Evolutionary conservation across 1,284 basidiomycete species (phyloP).

Genomic region (Heliocybe sulcata): DNA sequence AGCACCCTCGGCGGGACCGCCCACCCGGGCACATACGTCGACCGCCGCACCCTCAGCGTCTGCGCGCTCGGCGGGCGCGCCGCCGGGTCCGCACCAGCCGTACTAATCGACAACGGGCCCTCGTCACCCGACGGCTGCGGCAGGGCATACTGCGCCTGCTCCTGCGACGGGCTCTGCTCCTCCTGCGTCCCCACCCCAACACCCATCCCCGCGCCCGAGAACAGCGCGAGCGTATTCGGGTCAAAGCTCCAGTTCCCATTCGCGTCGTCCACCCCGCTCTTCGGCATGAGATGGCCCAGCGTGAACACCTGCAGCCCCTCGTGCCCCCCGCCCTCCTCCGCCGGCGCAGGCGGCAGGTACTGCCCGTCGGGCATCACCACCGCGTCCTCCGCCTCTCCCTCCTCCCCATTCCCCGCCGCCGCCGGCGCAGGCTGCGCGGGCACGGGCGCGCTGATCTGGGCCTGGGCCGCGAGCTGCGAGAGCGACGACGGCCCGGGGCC

Average conservation of each 20-base stretch:
- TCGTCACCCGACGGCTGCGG: slow-evolving; percentile 5
- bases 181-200: slow-evolving; percentile 6
- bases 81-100: slow-evolving; percentile 8
- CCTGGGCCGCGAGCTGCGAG: not conserved
- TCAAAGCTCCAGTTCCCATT: slow-evolving; percentile 57
- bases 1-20: slow-evolving; percentile 82
- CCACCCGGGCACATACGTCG: slow-evolving; percentile 86
- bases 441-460: not conserved
- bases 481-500: slow-evolving; percentile 10
- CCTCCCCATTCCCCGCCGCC: not conserved
- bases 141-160: slow-evolving; percentile 13
- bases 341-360: not conserved
- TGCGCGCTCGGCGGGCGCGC: slow-evolving; percentile 22
- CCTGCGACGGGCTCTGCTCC: slow-evolving; percentile 1
- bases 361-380: slow-evolving; percentile 2
- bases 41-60: slow-evolving; percentile 59
- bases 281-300: slow-evolving; percentile 71
- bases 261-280: slow-evolving; percentile 39
- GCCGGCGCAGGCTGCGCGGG: not conserved
- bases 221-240: slow-evolving; percentile 17
- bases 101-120: slow-evolving; percentile 3
- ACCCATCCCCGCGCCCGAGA: slow-evolving; percentile 5
- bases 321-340: slow-evolving; percentile 25
- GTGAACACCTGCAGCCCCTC: slow-evolving; percentile 78
- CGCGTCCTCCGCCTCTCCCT: not conserved